Evolutionary conservation across 306 rosid species (phyloP).

Genomic region (Abrus precatorius): DNA sequence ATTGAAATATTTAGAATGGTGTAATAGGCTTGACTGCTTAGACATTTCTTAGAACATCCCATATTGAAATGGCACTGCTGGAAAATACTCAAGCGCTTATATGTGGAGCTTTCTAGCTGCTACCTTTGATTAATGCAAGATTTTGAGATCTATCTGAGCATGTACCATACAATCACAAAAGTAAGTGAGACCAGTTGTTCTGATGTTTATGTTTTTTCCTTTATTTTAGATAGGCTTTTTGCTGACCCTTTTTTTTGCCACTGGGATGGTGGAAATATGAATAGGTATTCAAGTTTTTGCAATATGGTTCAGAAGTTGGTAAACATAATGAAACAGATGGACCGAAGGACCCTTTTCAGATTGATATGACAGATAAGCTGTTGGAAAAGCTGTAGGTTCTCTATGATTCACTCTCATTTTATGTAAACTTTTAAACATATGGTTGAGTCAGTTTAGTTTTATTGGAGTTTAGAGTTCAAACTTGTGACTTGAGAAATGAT

Average conservation of each 20-base stretch:
- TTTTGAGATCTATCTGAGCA: no score
- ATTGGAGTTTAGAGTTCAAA: neutral
- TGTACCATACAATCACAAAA: no score
- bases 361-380: constrained; percentile 79
- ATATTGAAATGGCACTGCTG: neutral
- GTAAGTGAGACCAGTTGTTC: neutral
- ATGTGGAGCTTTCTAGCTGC: neutral
- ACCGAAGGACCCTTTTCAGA: constrained; percentile 76
- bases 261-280: constrained; percentile 32
- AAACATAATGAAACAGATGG: constrained; percentile 76
- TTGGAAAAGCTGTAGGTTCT: constrained; percentile 78
- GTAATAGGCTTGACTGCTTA: neutral
- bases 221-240: neutral
- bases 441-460: neutral
- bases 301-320: constrained; percentile 82
- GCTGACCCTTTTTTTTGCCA: constrained; percentile 1
- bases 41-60: neutral
- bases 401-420: neutral
- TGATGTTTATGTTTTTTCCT: neutral
- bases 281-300: constrained; percentile 76
- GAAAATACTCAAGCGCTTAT: neutral
- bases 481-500: neutral
- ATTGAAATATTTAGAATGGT: neutral
- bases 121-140: no score
- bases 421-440: neutral